These are phyloP conservation scores for Mortierella sp. DNA, from an alignment of 371 early-diverging fungal species.

Conservation along the genomic window DNA sequence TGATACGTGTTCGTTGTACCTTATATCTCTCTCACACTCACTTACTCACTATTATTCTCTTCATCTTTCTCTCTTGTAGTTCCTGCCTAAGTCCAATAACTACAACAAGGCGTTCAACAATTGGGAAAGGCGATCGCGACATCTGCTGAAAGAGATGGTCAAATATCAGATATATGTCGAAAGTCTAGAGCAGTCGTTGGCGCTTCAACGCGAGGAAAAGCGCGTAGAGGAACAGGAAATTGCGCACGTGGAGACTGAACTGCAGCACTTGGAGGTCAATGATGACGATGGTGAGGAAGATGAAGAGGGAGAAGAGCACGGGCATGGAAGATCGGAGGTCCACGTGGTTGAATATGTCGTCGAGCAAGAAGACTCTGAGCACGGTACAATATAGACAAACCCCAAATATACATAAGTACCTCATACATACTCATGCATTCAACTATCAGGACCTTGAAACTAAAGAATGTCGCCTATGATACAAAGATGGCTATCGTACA, in stretches of 20 bases:
- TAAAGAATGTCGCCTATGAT: too few species aligned
- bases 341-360: too few species aligned
- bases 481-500: not conserved
- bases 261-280: slow-evolving; percentile 23
- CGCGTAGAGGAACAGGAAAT: not conserved
- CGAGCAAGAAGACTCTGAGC: too few species aligned
- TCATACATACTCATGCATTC: too few species aligned
- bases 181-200: slow-evolving; percentile 72
- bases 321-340: slow-evolving; percentile 1
- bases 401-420: too few species aligned
- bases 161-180: slow-evolving; percentile 90
- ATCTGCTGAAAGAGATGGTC: slow-evolving; percentile 86
- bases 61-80: too few species aligned
- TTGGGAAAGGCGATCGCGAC: slow-evolving; percentile 88
- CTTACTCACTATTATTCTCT: too few species aligned
- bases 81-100: slow-evolving; percentile 66
- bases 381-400: too few species aligned
- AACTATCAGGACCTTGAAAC: too few species aligned
- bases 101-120: slow-evolving; percentile 80
- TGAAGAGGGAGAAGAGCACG: not conserved
- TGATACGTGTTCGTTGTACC: too few species aligned
- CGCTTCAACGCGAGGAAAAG: not conserved
- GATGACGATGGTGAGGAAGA: slow-evolving; percentile 14
- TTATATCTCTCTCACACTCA: too few species aligned
- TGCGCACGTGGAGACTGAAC: not conserved